These are phyloP conservation scores for Globisporangium paddicum DNA, from an alignment of 352 stramenopile species.

Conservation along the genomic window DNA sequence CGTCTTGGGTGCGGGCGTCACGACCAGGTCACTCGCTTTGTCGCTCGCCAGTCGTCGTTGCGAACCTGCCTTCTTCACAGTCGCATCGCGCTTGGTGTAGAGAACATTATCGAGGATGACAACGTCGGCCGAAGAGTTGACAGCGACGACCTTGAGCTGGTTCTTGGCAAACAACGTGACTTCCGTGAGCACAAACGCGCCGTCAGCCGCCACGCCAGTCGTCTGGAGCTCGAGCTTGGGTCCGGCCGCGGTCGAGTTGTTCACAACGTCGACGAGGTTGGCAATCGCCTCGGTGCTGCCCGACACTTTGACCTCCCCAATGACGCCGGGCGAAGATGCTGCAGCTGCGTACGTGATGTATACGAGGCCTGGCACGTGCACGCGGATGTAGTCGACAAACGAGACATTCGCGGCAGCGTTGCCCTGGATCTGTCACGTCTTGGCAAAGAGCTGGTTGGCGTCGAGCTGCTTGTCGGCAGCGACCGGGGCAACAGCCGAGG, in stretches of 20 bases:
- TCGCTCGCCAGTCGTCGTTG: not conserved
- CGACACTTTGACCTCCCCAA: not conserved
- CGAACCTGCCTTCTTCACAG: not conserved
- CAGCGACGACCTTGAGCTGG: not conserved
- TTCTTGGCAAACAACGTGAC: not conserved
- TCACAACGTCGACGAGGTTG: not conserved
- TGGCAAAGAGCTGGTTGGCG: not conserved
- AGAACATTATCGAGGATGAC: not conserved
- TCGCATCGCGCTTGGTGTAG: not conserved
- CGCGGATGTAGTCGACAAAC: not conserved
- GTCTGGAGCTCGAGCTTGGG: not conserved
- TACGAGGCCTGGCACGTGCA: not conserved
- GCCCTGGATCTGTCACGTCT: not conserved
- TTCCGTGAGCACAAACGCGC: not conserved
- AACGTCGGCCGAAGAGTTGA: not conserved
- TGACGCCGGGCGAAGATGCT: not conserved
- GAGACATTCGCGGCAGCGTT: not conserved
- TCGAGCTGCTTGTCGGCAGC: not conserved
- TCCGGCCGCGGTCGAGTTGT: not conserved
- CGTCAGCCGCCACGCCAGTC: not conserved
- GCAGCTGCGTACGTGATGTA: not conserved
- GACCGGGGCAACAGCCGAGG: not conserved
- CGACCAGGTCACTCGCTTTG: not conserved
- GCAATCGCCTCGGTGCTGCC: not conserved
- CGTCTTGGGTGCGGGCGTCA: not conserved